Base-by-base conservation (phyloP, 148 eudicot species). In the Rhododendron molle region DNA sequence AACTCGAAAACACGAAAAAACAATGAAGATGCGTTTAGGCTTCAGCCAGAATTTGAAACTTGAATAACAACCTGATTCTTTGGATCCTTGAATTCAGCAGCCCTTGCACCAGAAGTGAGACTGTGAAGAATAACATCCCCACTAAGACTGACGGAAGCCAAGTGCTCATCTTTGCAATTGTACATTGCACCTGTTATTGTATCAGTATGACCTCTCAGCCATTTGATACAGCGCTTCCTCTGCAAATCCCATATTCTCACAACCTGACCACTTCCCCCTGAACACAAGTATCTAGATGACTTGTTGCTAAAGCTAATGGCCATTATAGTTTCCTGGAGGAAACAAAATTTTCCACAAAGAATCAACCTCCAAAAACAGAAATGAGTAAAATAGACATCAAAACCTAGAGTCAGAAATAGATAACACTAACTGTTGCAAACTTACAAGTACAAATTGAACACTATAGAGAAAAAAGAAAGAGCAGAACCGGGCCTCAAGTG, bases 231-330 rank as follows among this genome's bases (percentile, higher is more conserved):
- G 49, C 96, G 96, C 84, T 95, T 95, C 81, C 92, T 92, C 88
- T 95, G 99, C 89, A 96, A 91, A 90, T 96, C 99, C 99, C 98
- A 96, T 80, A 95, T 96, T 87, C 93, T 89, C 40, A 95, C 99
- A 85, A 96, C 93, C 89, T 95, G 96, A 78, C 93, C 93, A 85
- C 93, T 94, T 76, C 99, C 99, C 72, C 97, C 98, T 26, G 99
- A 93, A 83, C 98, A 95, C 78, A 96, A 87, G 87, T 94, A 96
- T 85, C 99, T 90, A 78, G 99, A 96, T 46, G 93, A 93, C 88
- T 96, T 96, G 88, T 90, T 96, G 93, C 98, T 95, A 88, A 52
- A 96, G 88, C 87, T 94, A 80, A 96, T 90, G 65, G 95, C 89
- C 85, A 88, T 87, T 82, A 96, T 92, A 77, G 93, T 90, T 88